These are phyloP conservation scores for Dryas drummondii DNA, from an alignment of 306 rosid genomes.

Conservation along the genomic window DNA sequence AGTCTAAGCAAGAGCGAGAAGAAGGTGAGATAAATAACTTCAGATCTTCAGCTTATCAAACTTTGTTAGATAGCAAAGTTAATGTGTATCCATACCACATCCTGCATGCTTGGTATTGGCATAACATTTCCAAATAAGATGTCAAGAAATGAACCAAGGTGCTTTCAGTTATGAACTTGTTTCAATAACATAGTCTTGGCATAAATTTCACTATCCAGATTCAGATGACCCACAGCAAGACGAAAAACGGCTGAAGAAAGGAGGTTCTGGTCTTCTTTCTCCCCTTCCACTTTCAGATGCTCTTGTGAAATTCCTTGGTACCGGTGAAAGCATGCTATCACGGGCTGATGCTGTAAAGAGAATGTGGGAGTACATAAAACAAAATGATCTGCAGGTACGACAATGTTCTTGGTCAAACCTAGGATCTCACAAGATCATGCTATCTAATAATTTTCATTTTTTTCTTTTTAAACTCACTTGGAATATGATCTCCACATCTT, in stretches of 20 bases:
- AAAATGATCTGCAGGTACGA: slow-evolving; percentile 25
- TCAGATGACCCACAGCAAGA: slow-evolving; percentile 20
- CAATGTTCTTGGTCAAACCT: not conserved
- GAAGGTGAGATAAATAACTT: slow-evolving; percentile 25
- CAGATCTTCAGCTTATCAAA: slow-evolving; percentile 2
- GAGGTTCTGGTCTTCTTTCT: slow-evolving; percentile 21
- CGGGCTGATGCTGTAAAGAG: not conserved
- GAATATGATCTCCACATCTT: not conserved
- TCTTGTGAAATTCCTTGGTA: slow-evolving; percentile 24
- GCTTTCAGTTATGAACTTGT: slow-evolving; percentile 12
- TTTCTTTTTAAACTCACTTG: not conserved
- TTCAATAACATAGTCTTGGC: not conserved
- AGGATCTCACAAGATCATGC: not conserved
- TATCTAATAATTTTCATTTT: not conserved
- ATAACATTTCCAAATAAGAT: not conserved
- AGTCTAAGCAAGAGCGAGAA: slow-evolving; percentile 13
- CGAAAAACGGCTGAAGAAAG: slow-evolving; percentile 26
- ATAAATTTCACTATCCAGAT: slow-evolving; percentile 11
- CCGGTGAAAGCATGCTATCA: slow-evolving; percentile 20
- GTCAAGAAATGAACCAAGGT: slow-evolving; percentile 6
- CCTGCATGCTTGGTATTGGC: slow-evolving; percentile 1
- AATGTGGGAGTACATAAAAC: slow-evolving; percentile 26
- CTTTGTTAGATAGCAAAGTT: not conserved
- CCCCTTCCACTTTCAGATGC: slow-evolving; percentile 23
- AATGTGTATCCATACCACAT: slow-evolving; percentile 7